phyloP scores from a whole-genome alignment of 1,139 yeast species.

The Candida gigantensis region DNA sequence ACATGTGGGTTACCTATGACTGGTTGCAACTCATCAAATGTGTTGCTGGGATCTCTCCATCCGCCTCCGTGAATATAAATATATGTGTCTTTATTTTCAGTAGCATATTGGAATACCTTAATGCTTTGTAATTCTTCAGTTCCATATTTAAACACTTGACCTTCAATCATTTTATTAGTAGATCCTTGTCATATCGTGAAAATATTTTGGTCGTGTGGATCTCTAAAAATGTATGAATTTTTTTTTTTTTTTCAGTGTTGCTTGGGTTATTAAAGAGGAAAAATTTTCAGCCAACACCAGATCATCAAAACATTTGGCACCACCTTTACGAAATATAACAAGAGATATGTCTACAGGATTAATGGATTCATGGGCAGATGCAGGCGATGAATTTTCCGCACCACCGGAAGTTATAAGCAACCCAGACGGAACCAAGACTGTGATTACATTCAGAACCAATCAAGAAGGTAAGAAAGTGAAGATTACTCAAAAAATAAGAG shows the following conservation, averaged over 20 bases:
- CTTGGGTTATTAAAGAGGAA: conserved; percentile 3
- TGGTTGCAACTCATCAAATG: conserved; percentile 53
- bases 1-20: conserved; percentile 24
- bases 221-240: not conserved
- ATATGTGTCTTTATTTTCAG: conserved; percentile 20
- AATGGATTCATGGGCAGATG: conserved; percentile 66
- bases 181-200: not conserved
- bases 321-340: not conserved
- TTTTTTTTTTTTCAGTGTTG: conserved; percentile 1
- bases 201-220: not conserved
- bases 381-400: conserved; percentile 61
- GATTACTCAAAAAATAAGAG: conserved; percentile 81
- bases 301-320: conserved; percentile 1
- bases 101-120: conserved; percentile 21
- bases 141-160: conserved; percentile 21
- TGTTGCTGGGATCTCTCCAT: conserved; percentile 73
- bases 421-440: conserved; percentile 87
- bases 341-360: conserved; percentile 39
- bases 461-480: conserved; percentile 83
- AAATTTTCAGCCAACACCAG: conserved; percentile 3
- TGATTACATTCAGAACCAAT: conserved; percentile 74
- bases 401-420: conserved; percentile 77
- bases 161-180: not conserved
- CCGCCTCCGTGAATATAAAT: conserved; percentile 87
- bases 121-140: conserved; percentile 24